Evolutionary conservation across 176 grass and related monocot genomes (phyloP).

Genomic region (Ampelocalamus luodianensis): DNA sequence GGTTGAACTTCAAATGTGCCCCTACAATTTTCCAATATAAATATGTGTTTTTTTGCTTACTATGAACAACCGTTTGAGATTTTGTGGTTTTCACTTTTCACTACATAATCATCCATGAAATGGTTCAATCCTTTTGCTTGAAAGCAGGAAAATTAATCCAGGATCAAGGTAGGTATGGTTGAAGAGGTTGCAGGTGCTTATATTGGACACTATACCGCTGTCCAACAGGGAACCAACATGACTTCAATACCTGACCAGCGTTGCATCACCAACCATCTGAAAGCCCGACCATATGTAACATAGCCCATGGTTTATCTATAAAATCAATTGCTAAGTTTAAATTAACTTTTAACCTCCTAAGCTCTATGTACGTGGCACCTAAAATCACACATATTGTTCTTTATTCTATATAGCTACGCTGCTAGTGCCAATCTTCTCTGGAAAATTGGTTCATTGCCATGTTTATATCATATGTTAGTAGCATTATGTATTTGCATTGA

Average conservation of each 20-base stretch:
- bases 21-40: too few relatives aligned
- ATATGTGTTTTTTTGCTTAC: too few relatives aligned
- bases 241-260: background rate
- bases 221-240: background rate
- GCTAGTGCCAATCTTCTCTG: background rate
- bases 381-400: slow-evolving; percentile 4
- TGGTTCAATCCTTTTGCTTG: background rate
- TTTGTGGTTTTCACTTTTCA: background rate
- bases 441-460: background rate
- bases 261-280: background rate
- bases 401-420: background rate
- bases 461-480: background rate
- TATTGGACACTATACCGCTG: background rate
- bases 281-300: background rate
- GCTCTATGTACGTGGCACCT: background rate
- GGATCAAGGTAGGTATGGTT: background rate
- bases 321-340: background rate
- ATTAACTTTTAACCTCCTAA: background rate
- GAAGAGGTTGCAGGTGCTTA: background rate
- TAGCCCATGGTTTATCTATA: slow-evolving; percentile 24
- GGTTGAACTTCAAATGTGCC: too few relatives aligned
- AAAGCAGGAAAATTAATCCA: background rate
- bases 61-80: too few relatives aligned
- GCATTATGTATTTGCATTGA: background rate
- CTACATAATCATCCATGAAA: background rate